These are phyloP conservation scores for Lasiodiplodia sp. DNA, from an alignment of 2,329 filamentous ascomycete species.

Conservation along the genomic window DNA sequence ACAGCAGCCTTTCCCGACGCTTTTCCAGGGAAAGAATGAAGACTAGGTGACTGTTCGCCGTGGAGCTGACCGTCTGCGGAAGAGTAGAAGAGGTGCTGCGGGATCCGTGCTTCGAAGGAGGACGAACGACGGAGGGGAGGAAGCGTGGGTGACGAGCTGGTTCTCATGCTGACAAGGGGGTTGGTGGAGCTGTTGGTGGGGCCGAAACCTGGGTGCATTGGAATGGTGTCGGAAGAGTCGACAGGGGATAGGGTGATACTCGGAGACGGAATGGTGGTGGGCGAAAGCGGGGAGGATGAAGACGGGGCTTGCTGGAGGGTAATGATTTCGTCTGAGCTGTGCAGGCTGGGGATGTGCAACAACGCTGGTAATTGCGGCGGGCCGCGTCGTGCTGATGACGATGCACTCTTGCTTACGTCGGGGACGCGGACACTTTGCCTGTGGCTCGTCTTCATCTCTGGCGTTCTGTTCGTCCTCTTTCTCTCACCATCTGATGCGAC, in stretches of 20 bases:
- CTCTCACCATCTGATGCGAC: background rate
- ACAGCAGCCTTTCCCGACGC: background rate
- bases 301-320: background rate
- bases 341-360: background rate
- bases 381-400: background rate
- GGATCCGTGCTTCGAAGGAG: background rate
- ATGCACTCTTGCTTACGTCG: background rate
- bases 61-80: background rate
- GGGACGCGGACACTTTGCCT: background rate
- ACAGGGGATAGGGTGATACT: conserved; percentile 18
- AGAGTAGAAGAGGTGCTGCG: background rate
- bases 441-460: background rate
- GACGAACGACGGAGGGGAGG: background rate
- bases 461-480: background rate
- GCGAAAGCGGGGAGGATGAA: background rate
- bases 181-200: background rate
- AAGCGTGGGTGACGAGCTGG: background rate
- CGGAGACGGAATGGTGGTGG: background rate
- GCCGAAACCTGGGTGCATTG: background rate
- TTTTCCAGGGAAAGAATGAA: background rate
- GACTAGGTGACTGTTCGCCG: background rate
- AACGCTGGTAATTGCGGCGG: background rate
- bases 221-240: background rate
- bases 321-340: background rate
- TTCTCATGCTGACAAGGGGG: background rate